Percentiles rank a stretch among this genome's conserved stretches.
phyloP scores from a whole-genome alignment of 2,329 filamentous ascomycete genomes.

The Epichloe elymi region DNA sequence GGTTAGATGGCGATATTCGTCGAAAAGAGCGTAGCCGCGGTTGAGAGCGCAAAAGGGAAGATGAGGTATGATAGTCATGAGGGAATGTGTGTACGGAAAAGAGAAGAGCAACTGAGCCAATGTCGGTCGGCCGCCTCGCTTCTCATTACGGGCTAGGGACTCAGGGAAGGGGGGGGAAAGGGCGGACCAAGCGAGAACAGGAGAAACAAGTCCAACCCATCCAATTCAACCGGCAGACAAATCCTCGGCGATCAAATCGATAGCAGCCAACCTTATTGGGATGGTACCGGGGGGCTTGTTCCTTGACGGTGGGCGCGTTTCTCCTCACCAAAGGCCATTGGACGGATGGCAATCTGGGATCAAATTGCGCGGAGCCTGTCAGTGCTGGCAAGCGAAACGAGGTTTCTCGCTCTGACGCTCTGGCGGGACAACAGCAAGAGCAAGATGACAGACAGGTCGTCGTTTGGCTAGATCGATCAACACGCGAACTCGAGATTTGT shows the following conservation, averaged over 20 bases:
- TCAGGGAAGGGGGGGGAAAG: neutral
- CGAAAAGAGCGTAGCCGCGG: conserved; percentile 30
- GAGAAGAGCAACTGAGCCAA: conserved; percentile 11
- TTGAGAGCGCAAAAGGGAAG: conserved; percentile 33
- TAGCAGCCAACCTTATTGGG: neutral
- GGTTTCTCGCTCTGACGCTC: neutral
- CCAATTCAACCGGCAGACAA: neutral
- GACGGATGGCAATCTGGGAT: neutral
- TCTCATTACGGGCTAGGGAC: neutral
- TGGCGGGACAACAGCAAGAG: neutral
- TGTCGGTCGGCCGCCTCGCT: conserved; percentile 3
- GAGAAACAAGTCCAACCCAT: neutral
- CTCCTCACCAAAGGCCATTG: neutral
- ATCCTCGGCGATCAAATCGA: neutral
- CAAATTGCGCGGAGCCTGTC: neutral
- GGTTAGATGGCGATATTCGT: conserved; percentile 30
- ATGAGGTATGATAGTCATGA: conserved; percentile 33
- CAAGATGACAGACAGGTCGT: neutral
- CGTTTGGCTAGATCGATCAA: neutral
- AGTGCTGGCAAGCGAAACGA: conserved; percentile 1
- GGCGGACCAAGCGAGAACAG: neutral
- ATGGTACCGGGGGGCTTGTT: neutral
- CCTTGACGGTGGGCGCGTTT: neutral
- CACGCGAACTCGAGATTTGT: neutral
- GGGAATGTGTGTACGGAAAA: conserved; percentile 11